Evolutionary conservation across 148 eudicot genomes (phyloP).

Genomic region (Silene uniflora): DNA sequence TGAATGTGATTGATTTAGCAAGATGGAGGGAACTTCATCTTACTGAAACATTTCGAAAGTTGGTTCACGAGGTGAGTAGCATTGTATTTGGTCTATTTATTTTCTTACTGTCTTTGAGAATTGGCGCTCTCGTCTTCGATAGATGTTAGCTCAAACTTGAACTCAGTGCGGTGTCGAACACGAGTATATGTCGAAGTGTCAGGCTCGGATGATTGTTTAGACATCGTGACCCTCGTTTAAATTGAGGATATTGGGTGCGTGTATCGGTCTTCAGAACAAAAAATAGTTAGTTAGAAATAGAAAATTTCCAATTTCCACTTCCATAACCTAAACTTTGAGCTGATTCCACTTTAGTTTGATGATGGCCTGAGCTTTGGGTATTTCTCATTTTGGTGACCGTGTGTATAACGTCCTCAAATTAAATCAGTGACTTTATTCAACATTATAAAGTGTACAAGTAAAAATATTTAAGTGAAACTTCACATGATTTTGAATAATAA

Average conservation of each 20-base stretch:
- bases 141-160: not conserved
- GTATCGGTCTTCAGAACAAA: no score
- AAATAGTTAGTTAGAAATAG: no score
- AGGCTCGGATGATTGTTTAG: not conserved
- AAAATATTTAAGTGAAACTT: no score
- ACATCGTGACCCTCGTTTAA: no score
- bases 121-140: not conserved
- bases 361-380: not conserved
- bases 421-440: not conserved
- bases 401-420: not conserved
- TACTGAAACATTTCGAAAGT: constrained; percentile 46
- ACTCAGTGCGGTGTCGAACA: no score
- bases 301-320: not conserved
- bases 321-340: not conserved
- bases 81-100: constrained; percentile 12
- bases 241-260: no score
- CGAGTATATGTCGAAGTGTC: not conserved
- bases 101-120: not conserved
- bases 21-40: constrained; percentile 76
- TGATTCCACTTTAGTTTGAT: not conserved
- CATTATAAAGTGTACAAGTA: no score
- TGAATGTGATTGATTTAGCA: constrained; percentile 76
- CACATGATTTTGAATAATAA: no score
- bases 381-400: not conserved
- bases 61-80: constrained; percentile 64